These are phyloP conservation scores for Leucocoprinus sp. DNA, from an alignment of 768 basidiomycete genomes.

Conservation along the genomic window DNA sequence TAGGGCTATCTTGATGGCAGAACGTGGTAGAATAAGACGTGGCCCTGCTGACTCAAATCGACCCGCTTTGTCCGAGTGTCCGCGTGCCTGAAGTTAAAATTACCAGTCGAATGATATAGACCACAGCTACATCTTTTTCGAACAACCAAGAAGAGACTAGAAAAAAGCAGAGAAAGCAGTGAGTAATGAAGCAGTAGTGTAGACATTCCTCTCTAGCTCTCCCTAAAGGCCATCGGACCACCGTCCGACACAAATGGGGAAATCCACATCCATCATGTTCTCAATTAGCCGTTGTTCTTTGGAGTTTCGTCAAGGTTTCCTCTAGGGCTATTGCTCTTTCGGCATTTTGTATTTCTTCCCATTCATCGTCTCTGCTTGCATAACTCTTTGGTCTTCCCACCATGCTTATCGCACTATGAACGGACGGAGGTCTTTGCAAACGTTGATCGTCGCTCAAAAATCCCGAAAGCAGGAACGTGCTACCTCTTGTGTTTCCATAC, in stretches of 20 bases:
- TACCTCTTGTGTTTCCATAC: constrained; percentile 70
- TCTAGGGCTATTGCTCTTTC: constrained; percentile 46
- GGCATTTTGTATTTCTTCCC: constrained; percentile 47
- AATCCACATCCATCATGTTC: not conserved
- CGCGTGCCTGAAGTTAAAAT: too few species aligned
- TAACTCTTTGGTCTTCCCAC: constrained; percentile 46
- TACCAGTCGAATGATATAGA: not conserved
- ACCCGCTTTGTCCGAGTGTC: not conserved
- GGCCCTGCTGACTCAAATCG: constrained; percentile 5
- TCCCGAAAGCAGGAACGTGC: constrained; percentile 50
- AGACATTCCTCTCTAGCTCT: too few species aligned
- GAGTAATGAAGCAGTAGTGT: not conserved
- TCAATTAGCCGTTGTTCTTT: constrained; percentile 20
- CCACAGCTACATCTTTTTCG: not conserved
- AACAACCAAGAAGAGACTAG: not conserved
- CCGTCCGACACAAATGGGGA: not conserved
- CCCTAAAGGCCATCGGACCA: too few species aligned
- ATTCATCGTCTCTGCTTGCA: constrained; percentile 43
- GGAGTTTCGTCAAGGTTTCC: constrained; percentile 43
- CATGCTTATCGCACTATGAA: constrained; percentile 21
- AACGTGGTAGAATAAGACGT: not conserved
- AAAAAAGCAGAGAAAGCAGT: not conserved
- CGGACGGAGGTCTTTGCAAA: constrained; percentile 38
- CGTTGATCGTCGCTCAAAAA: constrained; percentile 40
- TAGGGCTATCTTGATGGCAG: not conserved